These are phyloP conservation scores for Hysterangium stoloniferum DNA, from an alignment of 768 basidiomycete genomes.

Conservation along the genomic window DNA sequence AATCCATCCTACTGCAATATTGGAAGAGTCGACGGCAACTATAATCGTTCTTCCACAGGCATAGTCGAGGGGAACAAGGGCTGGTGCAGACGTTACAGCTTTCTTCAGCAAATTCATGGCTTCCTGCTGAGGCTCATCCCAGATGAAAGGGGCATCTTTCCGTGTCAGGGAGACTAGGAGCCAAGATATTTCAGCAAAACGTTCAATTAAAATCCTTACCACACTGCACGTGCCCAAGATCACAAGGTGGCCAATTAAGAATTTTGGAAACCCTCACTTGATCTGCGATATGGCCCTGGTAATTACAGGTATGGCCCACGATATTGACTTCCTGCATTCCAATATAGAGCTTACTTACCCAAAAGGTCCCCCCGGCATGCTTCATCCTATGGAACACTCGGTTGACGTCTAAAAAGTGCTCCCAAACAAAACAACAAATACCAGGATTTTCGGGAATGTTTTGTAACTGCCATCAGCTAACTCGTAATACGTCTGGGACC, in stretches of 20 bases:
- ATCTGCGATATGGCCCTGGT: constrained; percentile 26
- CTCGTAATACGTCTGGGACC: constrained; percentile 23
- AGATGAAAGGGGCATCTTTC: constrained; percentile 12
- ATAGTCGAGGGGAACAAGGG: constrained; percentile 16
- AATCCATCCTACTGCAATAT: constrained; percentile 18
- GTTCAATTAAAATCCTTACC: constrained; percentile 16
- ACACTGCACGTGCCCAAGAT: constrained; percentile 20
- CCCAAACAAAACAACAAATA: constrained; percentile 28
- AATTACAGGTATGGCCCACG: constrained; percentile 32
- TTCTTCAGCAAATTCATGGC: constrained; percentile 13
- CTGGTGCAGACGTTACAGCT: constrained; percentile 6
- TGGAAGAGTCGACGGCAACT: constrained; percentile 20
- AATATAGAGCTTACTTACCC: constrained; percentile 27
- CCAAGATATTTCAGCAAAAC: constrained; percentile 18
- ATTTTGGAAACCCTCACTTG: constrained; percentile 20
- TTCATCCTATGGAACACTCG: constrained; percentile 27
- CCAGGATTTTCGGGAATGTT: constrained; percentile 21
- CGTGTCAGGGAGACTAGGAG: constrained; percentile 14
- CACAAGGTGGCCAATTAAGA: constrained; percentile 17
- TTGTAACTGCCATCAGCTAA: constrained; percentile 14
- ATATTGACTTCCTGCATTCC: constrained; percentile 23
- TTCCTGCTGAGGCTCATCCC: neutral
- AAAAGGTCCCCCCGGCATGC: constrained; percentile 21
- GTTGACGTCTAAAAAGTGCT: constrained; percentile 30
- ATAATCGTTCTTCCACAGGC: constrained; percentile 7